These are phyloP conservation scores for Lactarius hengduanensis DNA, from an alignment of 768 basidiomycete genomes.

Conservation along the genomic window DNA sequence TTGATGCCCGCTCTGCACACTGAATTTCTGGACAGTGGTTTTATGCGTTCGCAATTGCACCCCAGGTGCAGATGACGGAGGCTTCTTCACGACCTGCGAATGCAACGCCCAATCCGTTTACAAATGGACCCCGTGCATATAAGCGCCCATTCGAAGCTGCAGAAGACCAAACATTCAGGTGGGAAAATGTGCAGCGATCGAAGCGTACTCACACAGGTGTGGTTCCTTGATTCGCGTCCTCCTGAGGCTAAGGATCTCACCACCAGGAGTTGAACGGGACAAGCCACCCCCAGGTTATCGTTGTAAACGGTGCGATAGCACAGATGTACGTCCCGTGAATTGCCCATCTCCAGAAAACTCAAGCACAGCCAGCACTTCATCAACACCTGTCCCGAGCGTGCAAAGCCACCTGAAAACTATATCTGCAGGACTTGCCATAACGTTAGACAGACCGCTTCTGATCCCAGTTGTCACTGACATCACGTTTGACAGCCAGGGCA, in stretches of 20 bases:
- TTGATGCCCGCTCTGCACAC: conserved; percentile 6
- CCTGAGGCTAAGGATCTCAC: neutral
- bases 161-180: conserved; percentile 64
- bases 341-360: neutral
- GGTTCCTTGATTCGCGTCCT: conserved; percentile 25
- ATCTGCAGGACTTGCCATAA: conserved; percentile 82
- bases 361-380: conserved; percentile 61
- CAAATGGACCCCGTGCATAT: conserved; percentile 38
- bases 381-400: conserved; percentile 69
- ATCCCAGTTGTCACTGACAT: conserved; percentile 13
- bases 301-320: conserved; percentile 73
- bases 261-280: conserved; percentile 41
- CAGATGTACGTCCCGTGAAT: conserved; percentile 50
- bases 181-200: conserved; percentile 52
- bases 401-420: conserved; percentile 79
- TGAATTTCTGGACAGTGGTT: conserved; percentile 67
- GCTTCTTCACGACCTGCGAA: conserved; percentile 53
- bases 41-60: conserved; percentile 89
- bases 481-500: conserved; percentile 64
- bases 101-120: conserved; percentile 70
- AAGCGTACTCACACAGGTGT: conserved; percentile 60
- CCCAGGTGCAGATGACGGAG: conserved; percentile 43
- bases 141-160: conserved; percentile 56
- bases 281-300: conserved; percentile 72
- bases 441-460: conserved; percentile 40